Evolutionary conservation across 2,329 filamentous ascomycete genomes (phyloP).

Genomic region (Botrytis paeoniae): DNA sequence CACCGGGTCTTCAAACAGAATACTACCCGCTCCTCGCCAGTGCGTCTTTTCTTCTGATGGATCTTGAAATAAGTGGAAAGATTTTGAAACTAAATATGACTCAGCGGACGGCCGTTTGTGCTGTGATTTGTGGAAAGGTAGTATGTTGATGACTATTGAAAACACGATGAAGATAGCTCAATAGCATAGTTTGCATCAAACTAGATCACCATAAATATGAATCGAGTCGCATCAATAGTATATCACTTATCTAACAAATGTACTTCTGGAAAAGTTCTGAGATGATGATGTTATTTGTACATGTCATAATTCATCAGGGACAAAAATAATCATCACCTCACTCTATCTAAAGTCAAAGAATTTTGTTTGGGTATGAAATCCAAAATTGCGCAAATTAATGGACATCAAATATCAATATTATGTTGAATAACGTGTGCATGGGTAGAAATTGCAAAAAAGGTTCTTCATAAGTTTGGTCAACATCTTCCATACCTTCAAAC

Average conservation of each 20-base stretch:
- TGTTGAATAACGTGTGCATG: background rate
- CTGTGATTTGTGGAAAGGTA: background rate
- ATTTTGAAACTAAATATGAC: background rate
- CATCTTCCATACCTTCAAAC: too few species aligned
- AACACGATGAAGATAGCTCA: background rate
- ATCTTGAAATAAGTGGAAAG: background rate
- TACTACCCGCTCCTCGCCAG: too few species aligned
- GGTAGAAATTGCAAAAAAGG: background rate
- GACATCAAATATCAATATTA: too few species aligned
- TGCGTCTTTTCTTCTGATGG: accelerated
- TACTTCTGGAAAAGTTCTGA: background rate
- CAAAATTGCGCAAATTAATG: too few species aligned
- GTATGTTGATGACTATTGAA: background rate
- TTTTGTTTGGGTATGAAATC: too few species aligned
- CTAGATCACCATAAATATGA: background rate
- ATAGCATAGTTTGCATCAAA: too few species aligned
- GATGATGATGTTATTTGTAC: too few species aligned
- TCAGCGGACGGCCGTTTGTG: background rate
- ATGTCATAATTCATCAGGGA: too few species aligned
- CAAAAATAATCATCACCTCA: too few species aligned
- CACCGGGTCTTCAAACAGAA: background rate
- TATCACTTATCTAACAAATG: background rate
- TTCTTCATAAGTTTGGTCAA: background rate
- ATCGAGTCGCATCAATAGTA: background rate
- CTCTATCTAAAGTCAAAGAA: too few species aligned